Conservation (phyloP, 129 eudicot genomes). For the Lonicera japonica region DNA sequence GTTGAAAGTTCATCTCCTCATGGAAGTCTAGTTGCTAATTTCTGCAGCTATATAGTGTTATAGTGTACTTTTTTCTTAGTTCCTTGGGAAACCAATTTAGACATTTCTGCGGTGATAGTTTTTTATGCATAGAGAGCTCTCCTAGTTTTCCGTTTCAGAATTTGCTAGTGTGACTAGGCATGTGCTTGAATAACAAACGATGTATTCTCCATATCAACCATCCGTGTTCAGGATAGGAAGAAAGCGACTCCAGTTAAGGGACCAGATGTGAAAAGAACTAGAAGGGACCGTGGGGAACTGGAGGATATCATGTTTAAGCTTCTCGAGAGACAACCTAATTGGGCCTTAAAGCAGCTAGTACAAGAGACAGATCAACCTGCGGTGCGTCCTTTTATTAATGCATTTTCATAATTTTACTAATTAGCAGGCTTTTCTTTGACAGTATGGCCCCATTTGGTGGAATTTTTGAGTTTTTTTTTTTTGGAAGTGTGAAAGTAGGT, state of each 20-base stretch:
- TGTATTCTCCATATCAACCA: background rate
- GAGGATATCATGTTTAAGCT: slow-evolving; percentile 95
- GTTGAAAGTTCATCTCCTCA: too few relatives aligned
- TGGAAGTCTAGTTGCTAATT: too few relatives aligned
- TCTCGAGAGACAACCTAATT: slow-evolving; percentile 84
- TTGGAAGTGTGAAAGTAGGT: too few relatives aligned
- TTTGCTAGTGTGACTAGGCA: too few relatives aligned
- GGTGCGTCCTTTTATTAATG: slow-evolving; percentile 25
- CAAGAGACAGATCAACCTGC: slow-evolving; percentile 92
- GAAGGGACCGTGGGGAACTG: slow-evolving; percentile 91
- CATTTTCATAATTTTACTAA: background rate
- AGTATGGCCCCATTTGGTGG: too few relatives aligned
- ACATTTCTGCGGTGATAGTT: too few relatives aligned
- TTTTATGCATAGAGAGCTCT: too few relatives aligned
- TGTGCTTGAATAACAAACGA: background rate
- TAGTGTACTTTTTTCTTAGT: too few relatives aligned
- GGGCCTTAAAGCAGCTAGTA: slow-evolving; percentile 91
- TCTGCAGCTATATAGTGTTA: too few relatives aligned
- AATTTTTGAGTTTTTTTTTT: too few relatives aligned
- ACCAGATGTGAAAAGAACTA: slow-evolving; percentile 76
- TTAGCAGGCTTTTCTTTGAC: background rate
- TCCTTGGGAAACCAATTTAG: too few relatives aligned
- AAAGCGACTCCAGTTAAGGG: slow-evolving; percentile 67
- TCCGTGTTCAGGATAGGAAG: slow-evolving; percentile 52
- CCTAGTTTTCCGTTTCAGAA: too few relatives aligned